These are phyloP conservation scores for Gossypium schwendimanii DNA, from an alignment of 441 rosid genomes.

Conservation along the genomic window DNA sequence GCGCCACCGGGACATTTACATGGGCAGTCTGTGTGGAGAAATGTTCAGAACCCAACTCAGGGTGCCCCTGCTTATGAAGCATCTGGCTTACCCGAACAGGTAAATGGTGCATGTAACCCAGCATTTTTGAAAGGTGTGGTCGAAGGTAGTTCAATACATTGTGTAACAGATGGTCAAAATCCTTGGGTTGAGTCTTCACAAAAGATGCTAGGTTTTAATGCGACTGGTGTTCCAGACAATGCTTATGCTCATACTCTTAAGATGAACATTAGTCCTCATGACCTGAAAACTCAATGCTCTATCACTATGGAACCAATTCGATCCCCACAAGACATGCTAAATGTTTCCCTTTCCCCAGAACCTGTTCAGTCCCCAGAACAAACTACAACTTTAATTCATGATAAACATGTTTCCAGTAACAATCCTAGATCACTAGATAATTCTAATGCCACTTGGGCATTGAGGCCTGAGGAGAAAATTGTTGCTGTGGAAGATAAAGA, in stretches of 20 bases:
- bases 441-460: constrained; percentile 22
- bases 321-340: constrained; percentile 27
- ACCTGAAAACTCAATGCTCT: constrained; percentile 29
- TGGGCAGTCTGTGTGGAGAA: constrained; percentile 57
- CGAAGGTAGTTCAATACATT: constrained; percentile 46
- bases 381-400: constrained; percentile 28
- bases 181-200: constrained; percentile 46
- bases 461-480: constrained; percentile 29
- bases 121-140: constrained; percentile 35
- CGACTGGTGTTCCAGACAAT: constrained; percentile 35
- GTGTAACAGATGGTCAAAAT: constrained; percentile 45
- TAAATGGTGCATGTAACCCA: constrained; percentile 49
- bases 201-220: constrained; percentile 51
- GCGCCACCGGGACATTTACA: constrained; percentile 45
- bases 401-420: constrained; percentile 23
- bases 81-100: constrained; percentile 38
- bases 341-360: constrained; percentile 22
- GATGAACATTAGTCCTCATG: constrained; percentile 28
- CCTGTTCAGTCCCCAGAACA: constrained; percentile 25
- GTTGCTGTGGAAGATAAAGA: constrained; percentile 33
- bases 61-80: constrained; percentile 48
- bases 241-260: constrained; percentile 30
- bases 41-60: constrained; percentile 43
- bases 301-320: constrained; percentile 34
- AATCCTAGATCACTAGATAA: constrained; percentile 28